Conservation (phyloP, 1,139 yeast species). For the Kazachstania sp. region DNA sequence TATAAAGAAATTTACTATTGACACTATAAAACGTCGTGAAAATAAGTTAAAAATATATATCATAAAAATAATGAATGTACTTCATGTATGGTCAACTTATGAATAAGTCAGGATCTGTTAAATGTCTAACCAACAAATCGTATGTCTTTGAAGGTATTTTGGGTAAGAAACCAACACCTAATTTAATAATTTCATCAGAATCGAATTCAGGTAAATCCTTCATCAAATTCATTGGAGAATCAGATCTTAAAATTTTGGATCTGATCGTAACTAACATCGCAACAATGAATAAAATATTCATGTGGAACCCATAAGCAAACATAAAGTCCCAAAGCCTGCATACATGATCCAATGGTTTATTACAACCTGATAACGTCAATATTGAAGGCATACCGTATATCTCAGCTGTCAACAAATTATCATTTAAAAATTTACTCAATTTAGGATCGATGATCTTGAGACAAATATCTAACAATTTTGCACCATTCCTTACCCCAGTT, state of each 20-base stretch:
- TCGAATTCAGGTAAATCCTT: constrained; percentile 67
- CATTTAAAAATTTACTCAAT: constrained; percentile 46
- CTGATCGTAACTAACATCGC: constrained; percentile 75
- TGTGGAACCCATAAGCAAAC: constrained; percentile 85
- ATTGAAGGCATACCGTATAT: constrained; percentile 87
- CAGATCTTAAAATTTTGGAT: constrained; percentile 45
- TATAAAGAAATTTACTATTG: neutral
- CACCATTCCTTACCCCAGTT: constrained; percentile 79
- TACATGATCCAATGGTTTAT: constrained; percentile 74
- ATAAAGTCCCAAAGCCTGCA: constrained; percentile 81
- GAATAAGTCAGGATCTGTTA: constrained; percentile 40
- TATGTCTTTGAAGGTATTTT: constrained; percentile 63
- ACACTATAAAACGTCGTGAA: neutral
- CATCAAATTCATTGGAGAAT: constrained; percentile 62
- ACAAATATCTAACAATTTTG: constrained; percentile 58
- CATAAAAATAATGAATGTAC: too few relatives aligned
- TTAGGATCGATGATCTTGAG: constrained; percentile 67
- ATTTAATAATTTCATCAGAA: constrained; percentile 66
- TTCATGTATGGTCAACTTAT: too few relatives aligned
- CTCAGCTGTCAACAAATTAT: constrained; percentile 54
- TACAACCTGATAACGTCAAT: constrained; percentile 79
- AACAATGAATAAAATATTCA: constrained; percentile 76
- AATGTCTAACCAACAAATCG: constrained; percentile 62
- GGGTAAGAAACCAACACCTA: constrained; percentile 74
- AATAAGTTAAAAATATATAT: too few relatives aligned